Percentiles rank a stretch among this genome's conserved stretches.
Evolutionary conservation across 1,284 basidiomycete species (phyloP).

Genomic region (Retiboletus flavoniger): DNA sequence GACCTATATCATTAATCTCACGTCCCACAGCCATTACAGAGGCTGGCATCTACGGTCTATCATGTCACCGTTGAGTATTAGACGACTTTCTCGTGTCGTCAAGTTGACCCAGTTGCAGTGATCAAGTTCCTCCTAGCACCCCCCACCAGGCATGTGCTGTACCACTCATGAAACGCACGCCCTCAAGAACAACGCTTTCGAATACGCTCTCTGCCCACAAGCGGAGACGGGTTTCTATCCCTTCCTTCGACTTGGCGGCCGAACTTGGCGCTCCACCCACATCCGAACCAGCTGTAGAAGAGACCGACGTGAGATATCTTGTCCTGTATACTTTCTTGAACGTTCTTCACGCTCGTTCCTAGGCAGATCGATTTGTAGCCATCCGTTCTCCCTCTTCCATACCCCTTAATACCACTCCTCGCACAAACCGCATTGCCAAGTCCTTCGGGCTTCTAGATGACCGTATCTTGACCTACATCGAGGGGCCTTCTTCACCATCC

Average conservation of each 20-base stretch:
- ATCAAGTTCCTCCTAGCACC: constrained; percentile 27
- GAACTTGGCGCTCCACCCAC: constrained; percentile 17
- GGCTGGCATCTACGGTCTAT: not conserved
- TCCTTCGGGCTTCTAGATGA: constrained; percentile 48
- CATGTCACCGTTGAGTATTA: constrained; percentile 35
- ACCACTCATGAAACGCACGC: constrained; percentile 33
- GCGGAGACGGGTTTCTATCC: constrained; percentile 33
- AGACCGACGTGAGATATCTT: constrained; percentile 28
- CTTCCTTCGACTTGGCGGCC: constrained; percentile 33
- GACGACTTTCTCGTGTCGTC: constrained; percentile 4
- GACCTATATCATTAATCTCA: not conserved
- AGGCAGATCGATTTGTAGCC: constrained; percentile 51
- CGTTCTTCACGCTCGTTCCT: constrained; percentile 2
- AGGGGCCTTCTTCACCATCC: constrained; percentile 29
- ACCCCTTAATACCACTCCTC: constrained; percentile 47
- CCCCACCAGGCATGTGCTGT: constrained; percentile 30
- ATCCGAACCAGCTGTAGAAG: constrained; percentile 28
- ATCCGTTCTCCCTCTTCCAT: constrained; percentile 38
- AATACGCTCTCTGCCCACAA: constrained; percentile 33
- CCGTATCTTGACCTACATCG: constrained; percentile 41
- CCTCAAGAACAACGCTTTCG: constrained; percentile 31
- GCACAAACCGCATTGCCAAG: constrained; percentile 48
- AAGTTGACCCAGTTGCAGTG: constrained; percentile 26
- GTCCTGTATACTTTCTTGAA: constrained; percentile 1
- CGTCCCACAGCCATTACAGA: not conserved